Conservation (phyloP, 768 basidiomycete species). For the Collybia sordida region DNA sequence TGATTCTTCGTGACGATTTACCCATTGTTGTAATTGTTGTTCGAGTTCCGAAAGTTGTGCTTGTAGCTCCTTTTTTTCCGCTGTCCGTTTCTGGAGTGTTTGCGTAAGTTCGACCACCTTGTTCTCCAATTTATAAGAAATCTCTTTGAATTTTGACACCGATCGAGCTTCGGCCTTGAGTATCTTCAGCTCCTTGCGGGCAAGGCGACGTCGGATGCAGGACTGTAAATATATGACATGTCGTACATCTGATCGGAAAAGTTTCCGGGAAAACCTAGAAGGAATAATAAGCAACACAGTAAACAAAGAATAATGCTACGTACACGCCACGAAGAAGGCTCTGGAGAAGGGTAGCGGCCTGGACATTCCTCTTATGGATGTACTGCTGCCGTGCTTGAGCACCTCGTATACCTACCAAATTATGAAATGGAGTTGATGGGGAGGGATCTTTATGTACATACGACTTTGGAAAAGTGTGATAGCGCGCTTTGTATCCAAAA, state of each 20-base stretch:
- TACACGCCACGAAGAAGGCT: conserved; percentile 87
- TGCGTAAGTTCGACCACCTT: conserved; percentile 99
- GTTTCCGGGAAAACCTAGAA: conserved; percentile 52
- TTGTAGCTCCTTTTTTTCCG: conserved; percentile 88
- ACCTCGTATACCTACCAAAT: conserved; percentile 66
- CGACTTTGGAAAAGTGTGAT: conserved; percentile 82
- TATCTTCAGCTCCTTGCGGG: conserved; percentile 79
- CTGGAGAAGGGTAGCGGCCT: conserved; percentile 76
- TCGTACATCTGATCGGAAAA: conserved; percentile 58
- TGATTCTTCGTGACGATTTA: conserved; percentile 83
- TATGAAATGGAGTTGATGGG: not conserved
- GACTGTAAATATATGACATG: conserved; percentile 87
- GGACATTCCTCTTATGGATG: conserved; percentile 49
- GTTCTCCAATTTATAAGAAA: conserved; percentile 96
- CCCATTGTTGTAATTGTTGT: conserved; percentile 83
- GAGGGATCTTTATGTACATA: conserved; percentile 41
- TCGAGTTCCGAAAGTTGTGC: conserved; percentile 76
- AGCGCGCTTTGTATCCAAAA: conserved; percentile 58
- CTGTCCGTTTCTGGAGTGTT: conserved; percentile 82
- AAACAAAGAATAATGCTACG: conserved; percentile 28
- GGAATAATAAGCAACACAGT: not conserved
- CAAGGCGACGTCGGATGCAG: conserved; percentile 85
- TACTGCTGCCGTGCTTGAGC: conserved; percentile 63
- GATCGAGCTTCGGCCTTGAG: conserved; percentile 93
- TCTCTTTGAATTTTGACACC: conserved; percentile 97